phyloP scores from a whole-genome alignment of 2,329 filamentous ascomycete genomes.

The Clarireedia homoeocarpa region DNA sequence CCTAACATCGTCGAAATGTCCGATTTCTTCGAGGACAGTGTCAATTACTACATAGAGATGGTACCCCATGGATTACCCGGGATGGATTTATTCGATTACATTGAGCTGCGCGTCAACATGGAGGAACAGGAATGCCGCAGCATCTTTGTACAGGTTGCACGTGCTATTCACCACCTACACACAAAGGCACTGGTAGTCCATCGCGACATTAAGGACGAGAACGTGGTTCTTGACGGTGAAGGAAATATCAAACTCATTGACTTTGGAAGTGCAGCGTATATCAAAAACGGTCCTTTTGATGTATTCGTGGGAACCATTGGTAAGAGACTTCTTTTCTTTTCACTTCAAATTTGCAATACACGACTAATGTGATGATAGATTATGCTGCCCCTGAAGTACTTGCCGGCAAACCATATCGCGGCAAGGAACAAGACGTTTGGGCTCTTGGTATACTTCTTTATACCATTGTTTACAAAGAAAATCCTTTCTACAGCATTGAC shows the following conservation, averaged over 20 bases:
- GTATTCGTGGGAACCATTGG: slow-evolving; percentile 98
- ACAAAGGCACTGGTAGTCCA: slow-evolving; percentile 88
- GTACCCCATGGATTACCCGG: slow-evolving; percentile 87
- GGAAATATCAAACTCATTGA: slow-evolving; percentile 96
- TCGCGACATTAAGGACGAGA: slow-evolving; percentile 98
- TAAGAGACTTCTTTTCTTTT: slow-evolving; percentile 37
- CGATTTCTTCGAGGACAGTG: slow-evolving; percentile 68
- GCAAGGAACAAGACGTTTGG: slow-evolving; percentile 98
- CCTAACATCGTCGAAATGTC: slow-evolving; percentile 68
- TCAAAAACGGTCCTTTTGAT: slow-evolving; percentile 96
- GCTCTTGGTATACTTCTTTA: slow-evolving; percentile 93
- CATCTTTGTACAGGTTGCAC: slow-evolving; percentile 90
- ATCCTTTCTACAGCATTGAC: slow-evolving; percentile 97
- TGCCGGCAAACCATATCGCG: slow-evolving; percentile 82
- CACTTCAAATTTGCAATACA: neutral
- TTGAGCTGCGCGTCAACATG: slow-evolving; percentile 94
- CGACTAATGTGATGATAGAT: slow-evolving; percentile 46
- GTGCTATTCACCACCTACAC: slow-evolving; percentile 85
- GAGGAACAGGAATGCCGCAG: slow-evolving; percentile 87
- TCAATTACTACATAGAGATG: slow-evolving; percentile 99
- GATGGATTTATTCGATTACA: slow-evolving; percentile 99
- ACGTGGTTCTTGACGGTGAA: slow-evolving; percentile 91
- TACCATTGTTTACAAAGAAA: slow-evolving; percentile 99
- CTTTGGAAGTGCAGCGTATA: slow-evolving; percentile 95
- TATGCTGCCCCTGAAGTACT: slow-evolving; percentile 98